phyloP scores from a whole-genome alignment of 345 rosid genomes.

The Sonneratia caseolaris region DNA sequence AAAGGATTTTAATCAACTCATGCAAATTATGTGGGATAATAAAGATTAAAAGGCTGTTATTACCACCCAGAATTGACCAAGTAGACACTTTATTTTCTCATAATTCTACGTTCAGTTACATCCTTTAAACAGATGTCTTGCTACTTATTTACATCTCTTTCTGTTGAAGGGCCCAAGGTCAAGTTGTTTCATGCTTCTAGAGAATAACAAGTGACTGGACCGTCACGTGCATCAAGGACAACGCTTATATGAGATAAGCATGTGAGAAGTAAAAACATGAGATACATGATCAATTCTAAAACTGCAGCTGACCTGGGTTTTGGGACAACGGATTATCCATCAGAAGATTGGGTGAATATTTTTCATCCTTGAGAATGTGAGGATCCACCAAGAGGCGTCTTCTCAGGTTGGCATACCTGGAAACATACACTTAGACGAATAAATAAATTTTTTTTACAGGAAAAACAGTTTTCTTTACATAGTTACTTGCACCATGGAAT shows the following conservation, averaged over 20 bases:
- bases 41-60: not conserved
- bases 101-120: not conserved
- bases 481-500: not conserved
- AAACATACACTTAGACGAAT: not conserved
- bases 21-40: not conserved
- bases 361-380: conserved; percentile 8
- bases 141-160: not conserved
- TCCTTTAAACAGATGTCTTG: not conserved
- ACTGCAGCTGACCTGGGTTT: conserved; percentile 5
- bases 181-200: not conserved
- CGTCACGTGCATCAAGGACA: not conserved
- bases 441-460: not conserved
- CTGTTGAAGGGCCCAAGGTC: not conserved
- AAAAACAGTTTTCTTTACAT: not conserved
- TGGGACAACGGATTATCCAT: conserved; percentile 11
- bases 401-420: conserved; percentile 9
- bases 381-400: conserved; percentile 13
- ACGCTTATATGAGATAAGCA: not conserved
- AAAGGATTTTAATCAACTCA: not conserved
- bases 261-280: not conserved
- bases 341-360: conserved; percentile 9
- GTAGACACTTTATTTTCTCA: not conserved
- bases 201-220: not conserved
- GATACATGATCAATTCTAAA: not conserved
- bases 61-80: not conserved